Conservation (phyloP, 805 yeast species). For the Sungouiozyma intestinalis region DNA sequence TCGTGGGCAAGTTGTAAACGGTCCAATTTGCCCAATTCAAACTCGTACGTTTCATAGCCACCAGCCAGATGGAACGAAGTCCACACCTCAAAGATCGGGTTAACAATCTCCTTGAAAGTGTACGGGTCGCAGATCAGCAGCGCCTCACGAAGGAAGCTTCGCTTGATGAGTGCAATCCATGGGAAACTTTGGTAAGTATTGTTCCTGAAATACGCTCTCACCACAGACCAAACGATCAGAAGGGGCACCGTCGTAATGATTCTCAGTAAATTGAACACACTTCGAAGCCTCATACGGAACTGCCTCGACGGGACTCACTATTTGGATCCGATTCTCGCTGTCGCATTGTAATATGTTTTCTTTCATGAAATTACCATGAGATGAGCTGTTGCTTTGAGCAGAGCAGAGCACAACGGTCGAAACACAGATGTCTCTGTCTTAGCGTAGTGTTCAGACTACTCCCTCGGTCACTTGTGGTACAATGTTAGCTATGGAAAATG, state of each 20-base stretch:
- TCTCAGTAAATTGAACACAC: background rate
- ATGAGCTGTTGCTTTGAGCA: too few species aligned
- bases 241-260: background rate
- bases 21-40: background rate
- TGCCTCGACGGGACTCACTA: too few species aligned
- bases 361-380: too few species aligned
- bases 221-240: background rate
- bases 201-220: background rate
- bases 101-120: slow-evolving; percentile 7
- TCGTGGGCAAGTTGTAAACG: background rate
- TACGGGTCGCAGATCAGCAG: slow-evolving; percentile 7
- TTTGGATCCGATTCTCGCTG: too few species aligned
- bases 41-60: background rate
- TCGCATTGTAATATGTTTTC: too few species aligned
- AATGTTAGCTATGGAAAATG: too few species aligned
- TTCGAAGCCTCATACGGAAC: background rate
- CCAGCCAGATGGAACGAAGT: background rate
- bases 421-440: too few species aligned
- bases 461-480: too few species aligned
- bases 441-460: too few species aligned
- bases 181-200: background rate
- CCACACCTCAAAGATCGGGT: slow-evolving; percentile 9
- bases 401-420: too few species aligned
- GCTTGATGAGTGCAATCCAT: background rate
- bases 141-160: slow-evolving; percentile 12